These are phyloP conservation scores for Chamaenerion angustifolium DNA, from an alignment of 345 rosid genomes.

Conservation along the genomic window DNA sequence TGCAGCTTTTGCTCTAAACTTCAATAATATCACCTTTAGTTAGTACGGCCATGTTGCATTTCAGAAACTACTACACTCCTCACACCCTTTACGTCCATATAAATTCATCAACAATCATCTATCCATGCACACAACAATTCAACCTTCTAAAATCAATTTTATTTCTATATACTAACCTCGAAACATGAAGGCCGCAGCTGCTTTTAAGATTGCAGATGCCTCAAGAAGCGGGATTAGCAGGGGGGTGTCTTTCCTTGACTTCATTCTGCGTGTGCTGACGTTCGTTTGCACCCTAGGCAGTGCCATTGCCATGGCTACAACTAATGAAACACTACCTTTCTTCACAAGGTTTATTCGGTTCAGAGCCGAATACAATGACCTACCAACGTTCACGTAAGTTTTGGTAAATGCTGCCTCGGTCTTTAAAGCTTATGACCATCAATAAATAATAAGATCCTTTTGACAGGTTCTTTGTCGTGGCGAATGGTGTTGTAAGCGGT, in stretches of 20 bases:
- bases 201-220: neutral
- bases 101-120: too few species aligned
- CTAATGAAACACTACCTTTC: conserved; percentile 3
- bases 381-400: conserved; percentile 37
- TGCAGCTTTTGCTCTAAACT: too few species aligned
- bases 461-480: conserved; percentile 4
- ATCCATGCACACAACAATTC: too few species aligned
- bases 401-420: neutral
- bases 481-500: conserved; percentile 3
- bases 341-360: conserved; percentile 29
- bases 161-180: neutral
- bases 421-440: neutral
- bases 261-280: conserved; percentile 1
- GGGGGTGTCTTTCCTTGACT: conserved; percentile 1
- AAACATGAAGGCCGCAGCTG: conserved; percentile 1
- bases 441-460: neutral
- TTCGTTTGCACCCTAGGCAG: conserved; percentile 1
- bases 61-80: too few species aligned
- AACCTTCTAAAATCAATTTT: neutral
- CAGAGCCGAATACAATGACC: conserved; percentile 32
- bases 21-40: too few species aligned
- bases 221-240: neutral
- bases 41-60: too few species aligned
- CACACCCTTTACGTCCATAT: too few species aligned
- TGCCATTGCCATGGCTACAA: conserved; percentile 5